These are phyloP conservation scores for Solanum chiquidenum DNA, from an alignment of 257 asterid genomes.

Conservation along the genomic window DNA sequence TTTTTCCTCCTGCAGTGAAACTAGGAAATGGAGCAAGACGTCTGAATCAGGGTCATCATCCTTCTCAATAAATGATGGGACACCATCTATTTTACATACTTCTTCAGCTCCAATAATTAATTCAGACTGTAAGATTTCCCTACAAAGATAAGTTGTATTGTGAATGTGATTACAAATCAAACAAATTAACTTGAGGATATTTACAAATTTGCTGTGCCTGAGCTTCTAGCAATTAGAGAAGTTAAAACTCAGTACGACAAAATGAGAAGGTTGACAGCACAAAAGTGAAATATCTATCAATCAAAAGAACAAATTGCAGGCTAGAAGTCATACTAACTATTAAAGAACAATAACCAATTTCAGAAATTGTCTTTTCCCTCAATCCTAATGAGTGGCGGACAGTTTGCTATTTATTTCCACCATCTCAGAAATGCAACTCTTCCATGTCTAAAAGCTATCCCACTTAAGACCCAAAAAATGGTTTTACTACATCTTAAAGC, in stretches of 20 bases:
- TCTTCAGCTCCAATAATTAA: constrained; percentile 10
- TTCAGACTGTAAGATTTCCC: constrained; percentile 44
- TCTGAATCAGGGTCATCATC: constrained; percentile 27
- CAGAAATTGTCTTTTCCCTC: background rate
- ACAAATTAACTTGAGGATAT: background rate
- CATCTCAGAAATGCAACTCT: background rate
- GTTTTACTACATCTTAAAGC: background rate
- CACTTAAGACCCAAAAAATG: background rate
- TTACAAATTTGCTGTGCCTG: background rate
- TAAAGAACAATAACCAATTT: background rate
- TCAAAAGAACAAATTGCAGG: background rate
- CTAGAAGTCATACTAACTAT: background rate
- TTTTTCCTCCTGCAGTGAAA: constrained; percentile 15
- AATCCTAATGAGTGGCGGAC: background rate
- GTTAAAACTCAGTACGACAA: background rate
- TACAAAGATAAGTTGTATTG: background rate
- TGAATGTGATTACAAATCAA: background rate
- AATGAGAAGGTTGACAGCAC: background rate
- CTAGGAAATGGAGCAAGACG: constrained; percentile 34
- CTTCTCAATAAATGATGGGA: constrained; percentile 3
- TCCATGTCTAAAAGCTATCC: background rate
- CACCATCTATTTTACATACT: constrained; percentile 10
- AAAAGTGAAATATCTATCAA: background rate
- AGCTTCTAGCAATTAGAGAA: background rate
- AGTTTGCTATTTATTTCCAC: background rate